A percentile compares a stretch with the other conserved stretches of the same genome.
Evolutionary conservation across 148 eudicot genomes (phyloP).

Genomic region (Silene latifolia): DNA sequence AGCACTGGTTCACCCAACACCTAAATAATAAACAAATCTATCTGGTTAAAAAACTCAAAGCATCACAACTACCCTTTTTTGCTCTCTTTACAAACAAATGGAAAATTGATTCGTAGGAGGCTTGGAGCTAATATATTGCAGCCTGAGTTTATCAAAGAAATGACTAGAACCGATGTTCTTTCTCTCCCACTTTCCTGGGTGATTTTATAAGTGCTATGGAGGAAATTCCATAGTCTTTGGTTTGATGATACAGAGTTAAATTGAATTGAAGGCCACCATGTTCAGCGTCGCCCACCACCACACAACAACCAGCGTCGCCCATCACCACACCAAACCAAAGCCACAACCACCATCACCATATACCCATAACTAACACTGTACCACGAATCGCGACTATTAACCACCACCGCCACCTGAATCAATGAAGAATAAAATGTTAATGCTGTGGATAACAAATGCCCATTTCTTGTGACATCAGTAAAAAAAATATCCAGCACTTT

Average conservation of each 20-base stretch:
- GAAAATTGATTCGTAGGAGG: too few species aligned
- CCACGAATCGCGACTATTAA: too few species aligned
- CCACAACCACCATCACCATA: too few species aligned
- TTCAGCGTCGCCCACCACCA: too few species aligned
- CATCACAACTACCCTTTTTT: not conserved
- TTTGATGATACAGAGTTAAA: not conserved
- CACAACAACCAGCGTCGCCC: too few species aligned
- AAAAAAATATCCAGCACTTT: conserved; percentile 7
- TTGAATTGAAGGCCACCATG: too few species aligned
- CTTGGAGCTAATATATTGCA: too few species aligned
- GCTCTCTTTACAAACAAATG: too few species aligned
- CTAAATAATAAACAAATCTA: conserved; percentile 29
- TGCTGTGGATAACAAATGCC: conserved; percentile 5
- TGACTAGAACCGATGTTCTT: not conserved
- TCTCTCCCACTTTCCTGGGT: not conserved
- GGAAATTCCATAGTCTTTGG: not conserved
- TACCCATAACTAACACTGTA: too few species aligned
- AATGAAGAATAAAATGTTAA: conserved; percentile 16
- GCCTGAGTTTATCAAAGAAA: not conserved
- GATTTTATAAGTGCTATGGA: not conserved
- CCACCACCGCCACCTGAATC: too few species aligned
- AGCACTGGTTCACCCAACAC: conserved; percentile 45
- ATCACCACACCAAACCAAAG: too few species aligned
- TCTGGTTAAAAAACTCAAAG: not conserved
- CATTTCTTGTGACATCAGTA: conserved; percentile 15